Conservation (phyloP, 2,329 filamentous ascomycete species). For the Cladosporium phlei region DNA sequence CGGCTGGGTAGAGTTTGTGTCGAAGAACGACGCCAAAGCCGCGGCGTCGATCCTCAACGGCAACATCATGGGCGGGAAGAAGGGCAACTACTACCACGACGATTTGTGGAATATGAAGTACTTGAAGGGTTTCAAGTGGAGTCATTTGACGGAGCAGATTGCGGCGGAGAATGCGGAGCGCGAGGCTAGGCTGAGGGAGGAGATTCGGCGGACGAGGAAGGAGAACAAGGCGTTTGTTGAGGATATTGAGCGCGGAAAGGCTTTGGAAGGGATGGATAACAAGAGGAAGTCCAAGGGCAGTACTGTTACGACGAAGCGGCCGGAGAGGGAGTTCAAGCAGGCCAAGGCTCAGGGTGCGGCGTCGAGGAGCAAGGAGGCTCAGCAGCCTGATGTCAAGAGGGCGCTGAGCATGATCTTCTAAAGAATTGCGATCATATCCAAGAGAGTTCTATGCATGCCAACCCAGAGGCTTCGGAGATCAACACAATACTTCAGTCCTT, state of each 20-base stretch:
- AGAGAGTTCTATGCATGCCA: no score
- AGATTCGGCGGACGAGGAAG: conserved; percentile 68
- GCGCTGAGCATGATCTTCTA: conserved; percentile 16
- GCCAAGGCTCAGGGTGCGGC: conserved; percentile 28
- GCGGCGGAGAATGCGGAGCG: conserved; percentile 76
- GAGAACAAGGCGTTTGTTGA: conserved; percentile 78
- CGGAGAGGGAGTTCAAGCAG: conserved; percentile 59
- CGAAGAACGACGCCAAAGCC: conserved; percentile 72
- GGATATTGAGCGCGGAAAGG: conserved; percentile 75
- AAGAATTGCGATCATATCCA: no score
- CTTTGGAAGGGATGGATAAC: conserved; percentile 63
- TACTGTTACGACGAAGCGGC: conserved; percentile 26
- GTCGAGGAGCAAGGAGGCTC: conserved; percentile 6
- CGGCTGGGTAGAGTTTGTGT: conserved; percentile 79
- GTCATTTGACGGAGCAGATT: conserved; percentile 66
- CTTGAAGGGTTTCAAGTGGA: conserved; percentile 79
- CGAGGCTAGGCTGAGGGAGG: conserved; percentile 68
- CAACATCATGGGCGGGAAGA: conserved; percentile 75
- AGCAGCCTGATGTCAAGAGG: conserved; percentile 11
- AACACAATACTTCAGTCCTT: no score
- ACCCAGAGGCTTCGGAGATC: no score
- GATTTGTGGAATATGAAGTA: conserved; percentile 84
- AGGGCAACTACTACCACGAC: conserved; percentile 76
- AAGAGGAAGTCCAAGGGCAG: conserved; percentile 54
- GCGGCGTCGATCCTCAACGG: conserved; percentile 73